Percentiles rank a stretch among this genome's conserved stretches.
phyloP scores from a whole-genome alignment of 306 rosid genomes.

The Cyamopsis tetragonoloba region DNA sequence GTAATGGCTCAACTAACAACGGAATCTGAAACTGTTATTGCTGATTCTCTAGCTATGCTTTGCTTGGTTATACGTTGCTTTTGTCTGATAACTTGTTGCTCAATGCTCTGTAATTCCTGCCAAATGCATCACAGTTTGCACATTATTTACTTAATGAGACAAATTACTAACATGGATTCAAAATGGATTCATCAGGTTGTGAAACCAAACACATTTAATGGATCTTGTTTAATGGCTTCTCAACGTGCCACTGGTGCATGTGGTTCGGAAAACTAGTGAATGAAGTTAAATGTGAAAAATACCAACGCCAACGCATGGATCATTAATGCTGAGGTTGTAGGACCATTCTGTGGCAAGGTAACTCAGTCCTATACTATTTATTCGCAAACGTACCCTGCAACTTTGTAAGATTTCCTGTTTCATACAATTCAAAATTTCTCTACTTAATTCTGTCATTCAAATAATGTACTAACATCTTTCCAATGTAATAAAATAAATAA shows the following conservation, averaged over 20 bases:
- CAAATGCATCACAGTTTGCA: background rate
- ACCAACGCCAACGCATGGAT: background rate
- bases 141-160: too few relatives aligned
- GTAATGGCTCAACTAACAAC: constrained; percentile 13
- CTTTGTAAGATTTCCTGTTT: background rate
- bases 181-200: too few relatives aligned
- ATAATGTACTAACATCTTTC: background rate
- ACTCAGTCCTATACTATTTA: background rate
- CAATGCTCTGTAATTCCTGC: background rate
- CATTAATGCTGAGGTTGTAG: constrained; percentile 19
- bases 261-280: background rate
- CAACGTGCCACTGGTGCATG: constrained; percentile 11
- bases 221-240: background rate
- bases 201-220: too few relatives aligned
- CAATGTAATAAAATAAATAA: too few relatives aligned
- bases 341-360: background rate
- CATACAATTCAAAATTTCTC: background rate
- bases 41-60: background rate
- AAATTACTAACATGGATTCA: too few relatives aligned
- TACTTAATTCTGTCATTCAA: background rate
- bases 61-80: background rate
- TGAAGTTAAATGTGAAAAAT: background rate
- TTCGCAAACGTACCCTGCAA: background rate
- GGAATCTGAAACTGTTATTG: background rate
- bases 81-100: background rate